Percentiles rank a stretch among this genome's conserved stretches.
Evolutionary conservation across 306 rosid genomes (phyloP).

Genomic region (Cucurbita argyrosperma): DNA sequence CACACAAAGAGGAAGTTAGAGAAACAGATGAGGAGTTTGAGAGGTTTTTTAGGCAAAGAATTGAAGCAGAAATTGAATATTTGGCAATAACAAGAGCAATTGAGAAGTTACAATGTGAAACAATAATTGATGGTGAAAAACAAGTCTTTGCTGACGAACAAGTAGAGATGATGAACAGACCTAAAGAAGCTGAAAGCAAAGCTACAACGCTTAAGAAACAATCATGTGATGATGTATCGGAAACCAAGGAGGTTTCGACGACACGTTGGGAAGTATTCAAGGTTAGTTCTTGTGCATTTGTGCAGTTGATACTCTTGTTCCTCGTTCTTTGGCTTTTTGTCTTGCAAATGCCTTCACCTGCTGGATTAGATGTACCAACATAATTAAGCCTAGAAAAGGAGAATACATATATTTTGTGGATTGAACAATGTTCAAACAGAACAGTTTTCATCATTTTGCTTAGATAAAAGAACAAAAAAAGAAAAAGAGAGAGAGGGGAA

Average conservation of each 20-base stretch:
- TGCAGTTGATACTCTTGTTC: constrained; percentile 40
- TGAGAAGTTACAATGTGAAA: constrained; percentile 29
- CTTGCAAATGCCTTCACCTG: constrained; percentile 29
- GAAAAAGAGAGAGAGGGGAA: not conserved
- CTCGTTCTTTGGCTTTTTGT: constrained; percentile 28
- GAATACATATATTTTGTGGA: constrained; percentile 2
- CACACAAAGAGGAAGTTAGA: constrained; percentile 25
- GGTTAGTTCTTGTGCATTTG: constrained; percentile 34
- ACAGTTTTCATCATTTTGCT: not conserved
- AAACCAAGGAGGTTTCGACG: constrained; percentile 33
- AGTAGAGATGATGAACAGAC: constrained; percentile 28
- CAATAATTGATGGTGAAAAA: constrained; percentile 40
- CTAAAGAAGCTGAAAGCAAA: constrained; percentile 33
- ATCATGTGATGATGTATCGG: constrained; percentile 34
- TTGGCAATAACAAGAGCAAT: constrained; percentile 26
- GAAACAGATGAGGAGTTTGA: constrained; percentile 38
- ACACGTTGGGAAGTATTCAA: constrained; percentile 44
- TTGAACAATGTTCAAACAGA: constrained; percentile 2
- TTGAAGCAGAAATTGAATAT: constrained; percentile 64
- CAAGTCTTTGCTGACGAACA: constrained; percentile 29
- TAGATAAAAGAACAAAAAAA: not conserved
- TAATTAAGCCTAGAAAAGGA: constrained; percentile 17
- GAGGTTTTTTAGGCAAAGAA: constrained; percentile 35
- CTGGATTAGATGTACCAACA: constrained; percentile 62
- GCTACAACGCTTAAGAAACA: constrained; percentile 38